Evolutionary conservation across 768 basidiomycete species (phyloP).

Genomic region (Mycena epipterygia): DNA sequence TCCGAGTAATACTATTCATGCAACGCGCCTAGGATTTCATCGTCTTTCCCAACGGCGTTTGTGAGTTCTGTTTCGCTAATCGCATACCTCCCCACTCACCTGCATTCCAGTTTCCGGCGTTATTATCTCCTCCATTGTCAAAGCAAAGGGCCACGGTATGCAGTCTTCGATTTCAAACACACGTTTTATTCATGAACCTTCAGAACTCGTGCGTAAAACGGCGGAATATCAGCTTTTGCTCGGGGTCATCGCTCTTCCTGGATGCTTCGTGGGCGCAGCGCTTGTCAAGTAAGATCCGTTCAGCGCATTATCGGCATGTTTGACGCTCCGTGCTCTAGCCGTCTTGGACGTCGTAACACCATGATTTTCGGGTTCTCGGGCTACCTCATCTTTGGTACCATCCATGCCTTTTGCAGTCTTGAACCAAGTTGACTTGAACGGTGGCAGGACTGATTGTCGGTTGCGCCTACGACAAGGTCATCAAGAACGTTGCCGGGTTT

Average conservation of each 20-base stretch:
- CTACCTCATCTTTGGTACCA: slow-evolving; percentile 69
- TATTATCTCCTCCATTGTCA: slow-evolving; percentile 48
- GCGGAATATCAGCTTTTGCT: slow-evolving; percentile 82
- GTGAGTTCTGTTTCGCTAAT: slow-evolving; percentile 48
- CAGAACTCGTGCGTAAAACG: slow-evolving; percentile 49
- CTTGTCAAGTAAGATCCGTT: slow-evolving; percentile 40
- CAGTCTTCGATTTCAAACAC: not conserved
- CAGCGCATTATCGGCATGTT: slow-evolving; percentile 44
- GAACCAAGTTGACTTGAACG: slow-evolving; percentile 5
- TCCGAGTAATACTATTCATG: slow-evolving; percentile 5
- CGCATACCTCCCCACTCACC: not conserved
- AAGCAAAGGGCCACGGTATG: slow-evolving; percentile 29
- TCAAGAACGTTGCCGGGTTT: slow-evolving; percentile 72
- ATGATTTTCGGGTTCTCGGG: slow-evolving; percentile 73
- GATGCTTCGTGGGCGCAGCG: slow-evolving; percentile 64
- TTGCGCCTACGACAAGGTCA: slow-evolving; percentile 72
- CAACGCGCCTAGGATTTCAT: slow-evolving; percentile 42
- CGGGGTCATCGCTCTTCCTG: slow-evolving; percentile 72
- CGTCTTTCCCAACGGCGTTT: slow-evolving; percentile 81
- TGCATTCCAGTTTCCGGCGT: slow-evolving; percentile 63
- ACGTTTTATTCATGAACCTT: not conserved
- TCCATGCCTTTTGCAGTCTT: slow-evolving; percentile 40
- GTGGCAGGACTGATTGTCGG: slow-evolving; percentile 68
- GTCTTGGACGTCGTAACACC: slow-evolving; percentile 72
- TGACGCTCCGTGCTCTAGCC: slow-evolving; percentile 47